Conservation (phyloP, 768 basidiomycete genomes). For the Boletus fagicola region DNA sequence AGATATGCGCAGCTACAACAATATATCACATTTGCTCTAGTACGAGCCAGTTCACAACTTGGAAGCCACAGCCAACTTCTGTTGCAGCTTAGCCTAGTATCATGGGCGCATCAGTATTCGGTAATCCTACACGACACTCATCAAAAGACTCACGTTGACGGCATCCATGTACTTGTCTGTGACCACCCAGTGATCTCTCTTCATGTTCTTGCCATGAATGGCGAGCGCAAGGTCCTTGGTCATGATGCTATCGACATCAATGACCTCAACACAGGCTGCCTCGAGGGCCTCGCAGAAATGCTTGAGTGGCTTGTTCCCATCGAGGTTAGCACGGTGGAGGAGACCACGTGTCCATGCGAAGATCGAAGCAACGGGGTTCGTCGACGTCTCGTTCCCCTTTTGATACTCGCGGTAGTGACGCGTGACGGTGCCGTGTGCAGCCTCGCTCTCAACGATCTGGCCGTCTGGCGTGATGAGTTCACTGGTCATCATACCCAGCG, state of each 20-base stretch:
- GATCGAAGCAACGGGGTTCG: conserved; percentile 98
- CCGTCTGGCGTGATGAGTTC: conserved; percentile 96
- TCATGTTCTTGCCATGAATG: conserved; percentile 89
- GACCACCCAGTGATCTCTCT: conserved; percentile 95
- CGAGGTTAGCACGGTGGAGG: conserved; percentile 88
- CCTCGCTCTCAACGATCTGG: conserved; percentile 88
- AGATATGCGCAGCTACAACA: conserved; percentile 15
- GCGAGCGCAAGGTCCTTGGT: conserved; percentile 96
- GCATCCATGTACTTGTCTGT: conserved; percentile 93
- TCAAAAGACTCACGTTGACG: conserved; percentile 65
- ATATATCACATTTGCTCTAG: conserved; percentile 5
- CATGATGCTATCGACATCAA: conserved; percentile 89
- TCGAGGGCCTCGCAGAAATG: conserved; percentile 81
- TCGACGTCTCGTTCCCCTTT: conserved; percentile 96
- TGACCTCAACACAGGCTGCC: conserved; percentile 84
- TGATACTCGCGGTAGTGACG: conserved; percentile 97
- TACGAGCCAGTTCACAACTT: conserved; percentile 14
- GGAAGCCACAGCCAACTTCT: conserved; percentile 39
- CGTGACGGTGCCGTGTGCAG: conserved; percentile 96
- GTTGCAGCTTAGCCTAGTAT: conserved; percentile 42
- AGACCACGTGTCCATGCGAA: conserved; percentile 98
- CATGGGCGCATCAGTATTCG: conserved; percentile 15
- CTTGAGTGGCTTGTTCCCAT: conserved; percentile 71
- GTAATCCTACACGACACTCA: background rate
- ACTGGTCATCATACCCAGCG: conserved; percentile 96